Evolutionary conservation across 371 early-diverging fungal species (phyloP), one percentile per base, ranked within the genome.

Genomic region (Sporodiniella umbellata): DNA sequence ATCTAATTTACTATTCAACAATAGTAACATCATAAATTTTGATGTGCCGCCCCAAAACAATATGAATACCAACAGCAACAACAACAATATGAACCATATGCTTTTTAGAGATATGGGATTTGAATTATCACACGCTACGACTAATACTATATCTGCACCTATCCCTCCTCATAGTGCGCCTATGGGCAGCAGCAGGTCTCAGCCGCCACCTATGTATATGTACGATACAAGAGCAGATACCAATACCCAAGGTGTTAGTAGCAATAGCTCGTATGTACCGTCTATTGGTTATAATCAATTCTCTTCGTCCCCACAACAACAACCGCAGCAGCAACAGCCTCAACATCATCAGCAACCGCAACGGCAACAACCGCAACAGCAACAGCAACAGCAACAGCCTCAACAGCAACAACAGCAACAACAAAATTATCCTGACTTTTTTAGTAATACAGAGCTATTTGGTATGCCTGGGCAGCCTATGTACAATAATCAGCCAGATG

Each of bases 31-130:
- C 11, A 59, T 59, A 54, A 42, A 37, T 15, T 59, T 59, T 21
- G 39, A 50, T 26, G 45, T 59, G 49, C 5, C 35, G 15, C 17
- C 53, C 33, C 11, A 14, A 30, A 24, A 28, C 2, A 47, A 58
- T 17, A 21, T 40, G 33, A n/a, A 25, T 14, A 30, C 43, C 12
- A 54, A 49, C 2, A 46, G n/a, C 8, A 37, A 42, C 26, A 45
- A 31, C n/a, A 42, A 33, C 24, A 58, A 51, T 22, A 68, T 63
- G 61, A 57, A 60, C 19, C 63, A 63, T 8, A 19, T 68, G 10
- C 23, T 68, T 1, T 51, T 66, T 10, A 58, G 66, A 37, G 51
- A 58, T 26, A 64, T 68, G 54, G 64, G 64, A 2, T 64, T 66
- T 30, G 56, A 61, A 35, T 42, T 66, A 15, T 25, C 43, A 2